phyloP scores from a whole-genome alignment of 495 filamentous ascomycete genomes.

The Pyronema domesticum region DNA sequence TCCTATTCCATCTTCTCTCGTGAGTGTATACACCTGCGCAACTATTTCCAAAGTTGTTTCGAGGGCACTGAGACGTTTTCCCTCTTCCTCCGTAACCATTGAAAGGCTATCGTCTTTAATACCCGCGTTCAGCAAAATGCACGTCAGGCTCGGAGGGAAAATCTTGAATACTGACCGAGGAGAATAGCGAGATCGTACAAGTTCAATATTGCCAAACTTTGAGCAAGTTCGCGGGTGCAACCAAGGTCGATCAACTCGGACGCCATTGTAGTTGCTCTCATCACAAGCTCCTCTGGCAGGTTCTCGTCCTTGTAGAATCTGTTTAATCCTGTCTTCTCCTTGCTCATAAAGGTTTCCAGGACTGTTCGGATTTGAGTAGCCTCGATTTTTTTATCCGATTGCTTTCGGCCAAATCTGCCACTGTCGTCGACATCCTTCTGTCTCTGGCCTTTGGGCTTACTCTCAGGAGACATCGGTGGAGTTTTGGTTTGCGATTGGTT shows the following conservation, averaged over 20 bases:
- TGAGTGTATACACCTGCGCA: slow-evolving; percentile 42
- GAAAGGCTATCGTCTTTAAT: slow-evolving; percentile 48
- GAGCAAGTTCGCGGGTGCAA: slow-evolving; percentile 8
- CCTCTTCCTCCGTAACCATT: slow-evolving; percentile 42
- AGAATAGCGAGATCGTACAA: slow-evolving; percentile 12
- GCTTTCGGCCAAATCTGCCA: no score
- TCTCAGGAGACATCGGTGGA: no score
- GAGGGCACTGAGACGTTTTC: slow-evolving; percentile 41
- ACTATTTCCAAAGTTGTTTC: slow-evolving; percentile 40
- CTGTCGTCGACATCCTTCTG: no score
- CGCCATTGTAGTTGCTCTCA: background rate
- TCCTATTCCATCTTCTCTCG: slow-evolving; percentile 45
- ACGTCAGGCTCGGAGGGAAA: background rate
- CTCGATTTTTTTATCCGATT: no score
- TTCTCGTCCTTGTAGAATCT: background rate
- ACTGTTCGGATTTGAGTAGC: no score
- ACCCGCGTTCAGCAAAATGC: background rate
- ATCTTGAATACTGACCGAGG: slow-evolving; percentile 5
- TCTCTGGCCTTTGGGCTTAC: no score
- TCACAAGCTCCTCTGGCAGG: background rate
- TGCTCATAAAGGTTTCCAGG: no score
- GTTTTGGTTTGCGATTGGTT: no score
- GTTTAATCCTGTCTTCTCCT: background rate
- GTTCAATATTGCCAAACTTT: slow-evolving; percentile 3
- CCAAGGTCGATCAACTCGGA: background rate